Conservation (phyloP, 2,329 filamentous ascomycete genomes). For the Fusarium temperatum region DNA sequence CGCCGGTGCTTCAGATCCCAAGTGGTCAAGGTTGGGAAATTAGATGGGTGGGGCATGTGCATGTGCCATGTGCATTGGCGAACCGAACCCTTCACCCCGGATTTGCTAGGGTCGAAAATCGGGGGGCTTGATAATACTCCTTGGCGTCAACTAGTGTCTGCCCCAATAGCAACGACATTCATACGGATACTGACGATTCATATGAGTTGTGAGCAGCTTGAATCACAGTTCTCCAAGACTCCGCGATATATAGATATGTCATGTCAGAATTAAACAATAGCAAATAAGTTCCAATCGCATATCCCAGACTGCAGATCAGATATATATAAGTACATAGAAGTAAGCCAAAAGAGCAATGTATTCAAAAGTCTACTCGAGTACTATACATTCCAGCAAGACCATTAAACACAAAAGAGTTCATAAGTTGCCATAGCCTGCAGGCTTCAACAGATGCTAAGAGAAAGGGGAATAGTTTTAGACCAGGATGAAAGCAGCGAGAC, state of each 20-base stretch:
- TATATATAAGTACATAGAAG: constrained; percentile 48
- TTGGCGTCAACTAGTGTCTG: neutral
- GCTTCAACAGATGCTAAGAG: constrained; percentile 50
- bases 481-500: constrained; percentile 63
- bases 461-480: constrained; percentile 58
- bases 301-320: constrained; percentile 54
- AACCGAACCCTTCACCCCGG: constrained; percentile 25
- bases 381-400: constrained; percentile 50
- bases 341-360: constrained; percentile 45
- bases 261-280: constrained; percentile 5
- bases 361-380: constrained; percentile 51
- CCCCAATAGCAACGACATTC: neutral
- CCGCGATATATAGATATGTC: neutral
- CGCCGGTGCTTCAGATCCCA: constrained; percentile 8
- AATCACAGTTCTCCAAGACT: neutral
- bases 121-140: constrained; percentile 12
- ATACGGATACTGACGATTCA: neutral
- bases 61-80: neutral
- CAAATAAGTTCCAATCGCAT: constrained; percentile 8
- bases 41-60: constrained; percentile 14
- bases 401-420: constrained; percentile 45
- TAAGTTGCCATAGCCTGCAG: constrained; percentile 52
- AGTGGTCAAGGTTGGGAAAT: constrained; percentile 32
- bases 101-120: constrained; percentile 20
- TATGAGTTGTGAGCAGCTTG: neutral